Conservation (phyloP, 164 flowering plant species). For the Echeveria elegans region DNA sequence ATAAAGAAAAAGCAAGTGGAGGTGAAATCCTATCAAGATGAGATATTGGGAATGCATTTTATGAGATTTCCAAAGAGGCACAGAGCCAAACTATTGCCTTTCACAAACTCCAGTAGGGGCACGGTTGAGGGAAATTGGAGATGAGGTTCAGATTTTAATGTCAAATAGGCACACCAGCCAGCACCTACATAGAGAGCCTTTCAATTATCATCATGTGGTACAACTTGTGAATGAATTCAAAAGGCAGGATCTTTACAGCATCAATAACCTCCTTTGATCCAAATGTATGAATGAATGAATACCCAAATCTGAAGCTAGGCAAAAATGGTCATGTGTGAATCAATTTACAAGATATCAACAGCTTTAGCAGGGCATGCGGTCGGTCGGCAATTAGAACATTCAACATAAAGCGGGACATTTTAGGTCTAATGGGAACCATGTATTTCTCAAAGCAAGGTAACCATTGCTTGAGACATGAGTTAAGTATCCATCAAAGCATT, state of each 20-base stretch:
- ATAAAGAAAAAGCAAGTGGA: not conserved
- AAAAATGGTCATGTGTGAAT: no score
- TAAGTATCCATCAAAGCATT: no score
- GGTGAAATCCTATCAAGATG: not conserved
- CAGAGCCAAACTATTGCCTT: not conserved
- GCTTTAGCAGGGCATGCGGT: no score
- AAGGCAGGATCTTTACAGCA: not conserved
- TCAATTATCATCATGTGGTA: not conserved
- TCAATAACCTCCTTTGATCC: not conserved
- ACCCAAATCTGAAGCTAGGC: no score
- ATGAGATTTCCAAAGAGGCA: not conserved
- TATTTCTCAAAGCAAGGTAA: no score
- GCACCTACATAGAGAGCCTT: not conserved
- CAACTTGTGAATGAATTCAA: not conserved
- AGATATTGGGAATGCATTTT: not conserved
- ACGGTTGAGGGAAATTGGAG: not conserved
- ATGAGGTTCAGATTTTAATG: not conserved
- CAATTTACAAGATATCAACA: no score
- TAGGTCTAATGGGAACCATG: no score
- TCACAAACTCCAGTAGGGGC: not conserved
- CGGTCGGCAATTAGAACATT: no score
- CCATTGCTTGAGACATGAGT: no score
- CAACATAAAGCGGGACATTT: no score
- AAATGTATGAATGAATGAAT: no score
- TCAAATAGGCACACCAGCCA: not conserved